Conservation (phyloP, 2,329 filamentous ascomycete species). For the Colletotrichum plurivorum region DNA sequence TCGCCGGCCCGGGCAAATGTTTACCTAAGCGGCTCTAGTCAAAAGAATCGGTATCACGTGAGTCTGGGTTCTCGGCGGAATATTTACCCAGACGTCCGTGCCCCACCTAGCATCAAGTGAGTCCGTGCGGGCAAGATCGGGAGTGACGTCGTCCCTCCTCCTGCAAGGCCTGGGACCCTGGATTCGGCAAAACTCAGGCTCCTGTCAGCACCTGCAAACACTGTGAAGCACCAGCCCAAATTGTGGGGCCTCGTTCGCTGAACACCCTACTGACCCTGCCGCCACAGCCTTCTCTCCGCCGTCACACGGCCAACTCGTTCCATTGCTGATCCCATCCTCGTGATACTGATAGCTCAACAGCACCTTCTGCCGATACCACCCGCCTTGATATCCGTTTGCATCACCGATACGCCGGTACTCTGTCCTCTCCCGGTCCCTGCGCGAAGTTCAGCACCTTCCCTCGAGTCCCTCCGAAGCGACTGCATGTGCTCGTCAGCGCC, state of each 20-base stretch:
- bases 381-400: not conserved
- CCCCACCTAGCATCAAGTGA: not conserved
- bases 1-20: too few relatives aligned
- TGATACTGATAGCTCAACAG: conserved; percentile 22
- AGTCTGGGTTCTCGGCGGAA: not conserved
- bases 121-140: not conserved
- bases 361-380: not conserved
- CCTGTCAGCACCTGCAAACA: conserved; percentile 6
- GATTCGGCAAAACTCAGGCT: conserved; percentile 38
- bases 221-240: conserved; percentile 27
- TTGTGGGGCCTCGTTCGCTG: conserved; percentile 26
- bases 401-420: not conserved
- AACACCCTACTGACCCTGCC: not conserved
- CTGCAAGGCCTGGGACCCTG: conserved; percentile 30
- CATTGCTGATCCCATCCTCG: conserved; percentile 31
- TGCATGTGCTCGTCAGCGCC: conserved; percentile 27
- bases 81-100: not conserved
- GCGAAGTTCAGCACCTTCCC: not conserved
- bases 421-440: not conserved
- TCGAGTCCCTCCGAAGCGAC: not conserved
- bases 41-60: not conserved
- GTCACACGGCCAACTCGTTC: conserved; percentile 36
- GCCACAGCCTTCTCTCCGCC: conserved; percentile 29
- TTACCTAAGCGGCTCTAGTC: too few relatives aligned
- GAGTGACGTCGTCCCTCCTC: conserved; percentile 28